phyloP scores from a whole-genome alignment of 768 basidiomycete genomes.

The Russula vinacea region DNA sequence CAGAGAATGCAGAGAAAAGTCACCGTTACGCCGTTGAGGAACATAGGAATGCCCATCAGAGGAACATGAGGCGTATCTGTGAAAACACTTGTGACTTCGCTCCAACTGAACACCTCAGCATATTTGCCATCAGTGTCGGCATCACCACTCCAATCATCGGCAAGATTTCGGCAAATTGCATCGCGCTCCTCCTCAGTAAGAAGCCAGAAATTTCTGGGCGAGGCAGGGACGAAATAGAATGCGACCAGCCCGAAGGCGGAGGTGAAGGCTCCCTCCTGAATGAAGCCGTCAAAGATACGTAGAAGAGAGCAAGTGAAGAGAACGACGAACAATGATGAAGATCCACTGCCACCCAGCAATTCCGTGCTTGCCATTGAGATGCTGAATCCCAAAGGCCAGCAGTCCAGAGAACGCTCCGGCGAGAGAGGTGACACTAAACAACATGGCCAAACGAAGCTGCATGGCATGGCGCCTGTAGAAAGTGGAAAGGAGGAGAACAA shows the following conservation, averaged over 20 bases:
- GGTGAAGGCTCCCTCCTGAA: constrained; percentile 60
- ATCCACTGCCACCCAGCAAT: constrained; percentile 66
- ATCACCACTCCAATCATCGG: constrained; percentile 34
- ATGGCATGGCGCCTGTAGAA: constrained; percentile 36
- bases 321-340: constrained; percentile 49
- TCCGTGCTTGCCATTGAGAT: constrained; percentile 53
- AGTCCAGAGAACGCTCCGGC: constrained; percentile 64
- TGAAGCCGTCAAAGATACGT: neutral
- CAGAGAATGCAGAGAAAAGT: constrained; percentile 26
- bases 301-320: neutral
- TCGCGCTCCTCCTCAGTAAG: constrained; percentile 49
- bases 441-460: constrained; percentile 40
- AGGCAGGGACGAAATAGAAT: constrained; percentile 50
- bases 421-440: constrained; percentile 46
- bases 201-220: constrained; percentile 47
- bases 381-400: constrained; percentile 56
- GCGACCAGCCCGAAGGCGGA: constrained; percentile 51
- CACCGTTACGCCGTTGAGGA: constrained; percentile 54
- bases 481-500: constrained; percentile 32
- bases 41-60: constrained; percentile 49
- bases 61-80: constrained; percentile 51
- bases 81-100: constrained; percentile 49
- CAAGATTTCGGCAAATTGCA: constrained; percentile 39
- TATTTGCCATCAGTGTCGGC: constrained; percentile 42
- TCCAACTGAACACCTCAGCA: constrained; percentile 53